Conservation (phyloP, 441 rosid genomes). For the Francoa sonchifolia region DNA sequence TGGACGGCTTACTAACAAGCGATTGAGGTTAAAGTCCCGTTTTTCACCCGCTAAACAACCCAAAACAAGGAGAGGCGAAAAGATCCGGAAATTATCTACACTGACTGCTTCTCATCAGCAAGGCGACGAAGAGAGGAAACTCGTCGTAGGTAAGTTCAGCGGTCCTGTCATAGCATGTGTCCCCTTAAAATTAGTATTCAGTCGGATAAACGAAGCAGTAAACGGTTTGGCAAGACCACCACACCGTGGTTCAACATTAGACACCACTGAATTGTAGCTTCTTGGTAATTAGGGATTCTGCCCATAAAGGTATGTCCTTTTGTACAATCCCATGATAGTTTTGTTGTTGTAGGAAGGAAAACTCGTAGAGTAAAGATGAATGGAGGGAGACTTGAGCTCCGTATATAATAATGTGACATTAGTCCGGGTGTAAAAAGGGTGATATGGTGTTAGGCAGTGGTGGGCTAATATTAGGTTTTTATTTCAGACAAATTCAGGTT, state of each 20-base stretch:
- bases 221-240: constrained; percentile 53
- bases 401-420: constrained; percentile 30
- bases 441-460: constrained; percentile 15
- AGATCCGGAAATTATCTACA: constrained; percentile 71
- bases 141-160: constrained; percentile 32
- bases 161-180: constrained; percentile 68
- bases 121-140: constrained; percentile 23
- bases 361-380: not conserved
- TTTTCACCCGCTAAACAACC: constrained; percentile 26
- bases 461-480: constrained; percentile 14
- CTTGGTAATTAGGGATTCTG: constrained; percentile 5
- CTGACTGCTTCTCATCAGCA: constrained; percentile 40
- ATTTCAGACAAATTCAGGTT: constrained; percentile 19
- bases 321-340: constrained; percentile 15
- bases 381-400: constrained; percentile 16
- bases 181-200: constrained; percentile 79
- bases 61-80: constrained; percentile 42
- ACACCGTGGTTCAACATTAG: constrained; percentile 29
- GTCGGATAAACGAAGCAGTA: constrained; percentile 76
- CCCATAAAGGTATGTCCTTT: not conserved
- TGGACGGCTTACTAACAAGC: constrained; percentile 26
- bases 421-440: constrained; percentile 34
- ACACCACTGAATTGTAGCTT: constrained; percentile 17
- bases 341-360: constrained; percentile 15
- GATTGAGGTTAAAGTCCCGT: constrained; percentile 13